Percentiles rank a stretch among this genome's conserved stretches.
phyloP scores from a whole-genome alignment of 2,329 filamentous ascomycete species.

The Sporothrix brunneoviolacea region DNA sequence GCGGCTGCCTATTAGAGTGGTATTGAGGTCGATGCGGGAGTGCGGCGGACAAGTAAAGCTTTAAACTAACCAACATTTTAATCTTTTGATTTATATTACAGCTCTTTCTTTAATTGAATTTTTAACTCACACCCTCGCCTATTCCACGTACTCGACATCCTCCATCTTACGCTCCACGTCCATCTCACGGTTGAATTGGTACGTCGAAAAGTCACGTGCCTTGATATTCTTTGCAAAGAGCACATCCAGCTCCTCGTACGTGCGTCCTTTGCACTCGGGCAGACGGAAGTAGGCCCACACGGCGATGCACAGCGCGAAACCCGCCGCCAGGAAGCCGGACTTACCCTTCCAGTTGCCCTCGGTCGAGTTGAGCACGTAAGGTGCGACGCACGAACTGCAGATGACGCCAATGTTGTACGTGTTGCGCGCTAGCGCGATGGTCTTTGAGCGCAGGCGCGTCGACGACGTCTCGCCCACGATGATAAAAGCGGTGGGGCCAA shows the following conservation, averaged over 20 bases:
- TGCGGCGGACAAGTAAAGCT: no score
- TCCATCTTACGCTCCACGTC: background rate
- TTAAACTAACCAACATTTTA: no score
- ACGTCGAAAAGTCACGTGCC: background rate
- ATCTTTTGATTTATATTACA: no score
- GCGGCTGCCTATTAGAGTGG: no score
- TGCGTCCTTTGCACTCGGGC: constrained; percentile 32
- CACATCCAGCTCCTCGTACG: constrained; percentile 3
- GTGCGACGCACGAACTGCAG: constrained; percentile 32
- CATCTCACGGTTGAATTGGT: background rate
- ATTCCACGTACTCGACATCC: background rate
- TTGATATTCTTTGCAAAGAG: constrained; percentile 3
- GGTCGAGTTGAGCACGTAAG: constrained; percentile 32
- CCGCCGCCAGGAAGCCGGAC: constrained; percentile 38
- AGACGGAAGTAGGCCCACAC: constrained; percentile 40
- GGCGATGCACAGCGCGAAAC: constrained; percentile 36
- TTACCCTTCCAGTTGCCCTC: constrained; percentile 33
- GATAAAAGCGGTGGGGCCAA: constrained; percentile 41
- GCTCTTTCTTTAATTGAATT: no score
- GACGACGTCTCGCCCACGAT: constrained; percentile 43
- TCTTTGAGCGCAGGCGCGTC: constrained; percentile 39
- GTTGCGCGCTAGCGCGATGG: constrained; percentile 39
- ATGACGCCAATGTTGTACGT: constrained; percentile 40
- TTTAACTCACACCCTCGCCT: no score
- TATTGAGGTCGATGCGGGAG: no score